Percentiles rank a stretch among this genome's conserved stretches.
These are phyloP conservation scores for Steccherinum ochraceum DNA, from an alignment of 768 basidiomycete species.

Conservation along the genomic window DNA sequence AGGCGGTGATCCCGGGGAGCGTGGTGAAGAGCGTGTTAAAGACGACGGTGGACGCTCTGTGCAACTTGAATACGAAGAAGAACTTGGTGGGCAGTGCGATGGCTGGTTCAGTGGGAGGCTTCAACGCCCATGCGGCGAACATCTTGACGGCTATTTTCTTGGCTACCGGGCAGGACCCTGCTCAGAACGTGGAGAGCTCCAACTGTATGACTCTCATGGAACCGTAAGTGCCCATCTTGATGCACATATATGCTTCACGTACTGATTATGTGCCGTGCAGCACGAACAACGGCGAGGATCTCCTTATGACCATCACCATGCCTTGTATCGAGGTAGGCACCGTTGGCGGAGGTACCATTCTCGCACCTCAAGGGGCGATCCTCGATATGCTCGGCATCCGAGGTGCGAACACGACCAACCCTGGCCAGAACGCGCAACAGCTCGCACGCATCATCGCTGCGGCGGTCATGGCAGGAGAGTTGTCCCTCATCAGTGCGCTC, in stretches of 20 bases:
- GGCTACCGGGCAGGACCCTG: conserved; percentile 97
- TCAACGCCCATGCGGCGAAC: conserved; percentile 98
- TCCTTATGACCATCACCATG: conserved; percentile 93
- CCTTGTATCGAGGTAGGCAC: conserved; percentile 99
- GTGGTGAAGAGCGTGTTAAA: conserved; percentile 88
- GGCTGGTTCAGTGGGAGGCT: conserved; percentile 97
- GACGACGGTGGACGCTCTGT: conserved; percentile 86
- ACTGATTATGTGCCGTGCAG: conserved; percentile 31
- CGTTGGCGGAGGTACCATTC: conserved; percentile 92
- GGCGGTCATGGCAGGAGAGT: conserved; percentile 95
- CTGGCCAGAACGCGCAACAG: conserved; percentile 84
- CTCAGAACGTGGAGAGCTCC: conserved; percentile 97
- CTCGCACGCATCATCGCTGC: conserved; percentile 89
- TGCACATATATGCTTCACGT: neutral
- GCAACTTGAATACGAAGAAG: conserved; percentile 94
- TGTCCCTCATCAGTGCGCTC: conserved; percentile 85
- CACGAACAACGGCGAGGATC: conserved; percentile 82
- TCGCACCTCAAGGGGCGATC: conserved; percentile 83
- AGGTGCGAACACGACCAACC: conserved; percentile 81
- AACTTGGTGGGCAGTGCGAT: conserved; percentile 96
- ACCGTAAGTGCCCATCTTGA: conserved; percentile 54
- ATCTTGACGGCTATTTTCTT: conserved; percentile 94
- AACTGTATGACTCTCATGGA: conserved; percentile 99
- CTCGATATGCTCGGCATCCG: conserved; percentile 91
- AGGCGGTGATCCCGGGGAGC: conserved; percentile 86